These are phyloP conservation scores for Metarhizium guizhouense DNA, from an alignment of 2,329 filamentous ascomycete species.

Conservation along the genomic window DNA sequence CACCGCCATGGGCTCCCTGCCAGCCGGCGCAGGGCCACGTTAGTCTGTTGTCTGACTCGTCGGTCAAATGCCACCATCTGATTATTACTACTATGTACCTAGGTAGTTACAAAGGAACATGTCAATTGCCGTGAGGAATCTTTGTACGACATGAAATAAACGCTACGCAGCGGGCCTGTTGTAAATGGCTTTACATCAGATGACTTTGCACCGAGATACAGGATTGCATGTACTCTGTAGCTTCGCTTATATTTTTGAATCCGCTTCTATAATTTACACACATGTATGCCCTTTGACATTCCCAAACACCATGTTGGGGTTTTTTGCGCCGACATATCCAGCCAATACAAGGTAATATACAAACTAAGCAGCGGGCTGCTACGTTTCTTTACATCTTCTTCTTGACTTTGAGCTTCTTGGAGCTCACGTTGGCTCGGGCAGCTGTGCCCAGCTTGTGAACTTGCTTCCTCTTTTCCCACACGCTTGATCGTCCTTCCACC, in stretches of 20 bases:
- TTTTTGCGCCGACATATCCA: not conserved
- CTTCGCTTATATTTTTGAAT: not conserved
- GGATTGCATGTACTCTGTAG: not conserved
- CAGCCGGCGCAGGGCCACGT: not conserved
- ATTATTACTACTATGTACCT: too few species aligned
- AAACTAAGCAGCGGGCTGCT: not conserved
- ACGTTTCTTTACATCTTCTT: constrained; percentile 21
- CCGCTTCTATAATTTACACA: not conserved
- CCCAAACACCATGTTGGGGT: not conserved
- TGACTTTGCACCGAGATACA: too few species aligned
- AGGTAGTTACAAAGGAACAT: too few species aligned
- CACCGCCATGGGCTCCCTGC: not conserved
- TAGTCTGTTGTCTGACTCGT: too few species aligned
- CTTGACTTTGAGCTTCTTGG: constrained; percentile 26
- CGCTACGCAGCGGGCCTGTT: too few species aligned
- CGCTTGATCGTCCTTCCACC: constrained; percentile 71
- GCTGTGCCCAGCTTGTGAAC: constrained; percentile 77
- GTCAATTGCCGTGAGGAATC: too few species aligned
- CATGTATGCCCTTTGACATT: not conserved
- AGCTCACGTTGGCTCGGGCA: constrained; percentile 62
- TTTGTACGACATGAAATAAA: too few species aligned
- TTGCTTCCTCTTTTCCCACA: constrained; percentile 73
- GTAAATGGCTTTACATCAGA: too few species aligned
- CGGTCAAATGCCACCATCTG: too few species aligned
- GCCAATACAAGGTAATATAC: not conserved